Evolutionary conservation across 805 yeast genomes (phyloP).

Genomic region (Lipomyces anomalus): DNA sequence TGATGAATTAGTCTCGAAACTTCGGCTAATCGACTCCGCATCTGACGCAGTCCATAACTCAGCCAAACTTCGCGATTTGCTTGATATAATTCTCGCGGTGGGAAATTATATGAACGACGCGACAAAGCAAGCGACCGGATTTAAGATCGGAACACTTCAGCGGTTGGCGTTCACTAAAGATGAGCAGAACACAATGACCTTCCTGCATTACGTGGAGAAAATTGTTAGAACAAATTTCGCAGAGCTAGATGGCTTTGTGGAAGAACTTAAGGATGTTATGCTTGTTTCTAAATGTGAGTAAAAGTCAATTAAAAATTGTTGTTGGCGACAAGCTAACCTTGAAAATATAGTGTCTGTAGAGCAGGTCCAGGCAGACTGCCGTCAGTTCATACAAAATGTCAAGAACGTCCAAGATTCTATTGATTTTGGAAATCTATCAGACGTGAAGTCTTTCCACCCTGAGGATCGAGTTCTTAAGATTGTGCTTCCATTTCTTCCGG

Average conservation of each 20-base stretch:
- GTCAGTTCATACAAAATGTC: slow-evolving; percentile 53
- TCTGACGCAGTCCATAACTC: slow-evolving; percentile 61
- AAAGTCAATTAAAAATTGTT: too few relatives aligned
- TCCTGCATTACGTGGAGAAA: slow-evolving; percentile 86
- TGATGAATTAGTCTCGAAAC: slow-evolving; percentile 58
- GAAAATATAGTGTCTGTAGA: slow-evolving; percentile 55
- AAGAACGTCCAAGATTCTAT: slow-evolving; percentile 68
- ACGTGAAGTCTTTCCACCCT: slow-evolving; percentile 73
- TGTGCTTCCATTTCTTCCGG: slow-evolving; percentile 62
- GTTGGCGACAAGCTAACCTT: neutral
- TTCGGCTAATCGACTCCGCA: slow-evolving; percentile 69
- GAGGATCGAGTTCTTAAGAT: slow-evolving; percentile 61
- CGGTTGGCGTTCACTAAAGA: slow-evolving; percentile 87
- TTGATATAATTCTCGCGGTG: slow-evolving; percentile 80
- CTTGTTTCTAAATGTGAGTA: slow-evolving; percentile 50
- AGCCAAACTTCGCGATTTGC: slow-evolving; percentile 59
- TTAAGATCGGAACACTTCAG: slow-evolving; percentile 82
- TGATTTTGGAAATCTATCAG: slow-evolving; percentile 79
- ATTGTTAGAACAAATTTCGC: slow-evolving; percentile 82
- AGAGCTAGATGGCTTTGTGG: slow-evolving; percentile 63
- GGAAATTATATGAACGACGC: slow-evolving; percentile 96
- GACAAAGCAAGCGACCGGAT: slow-evolving; percentile 89
- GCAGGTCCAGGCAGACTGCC: slow-evolving; percentile 69
- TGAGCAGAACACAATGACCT: slow-evolving; percentile 77
- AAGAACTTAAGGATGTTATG: slow-evolving; percentile 56